Evolutionary conservation across 2,329 filamentous ascomycete species (phyloP).

Genomic region (Aspergillus sp.): DNA sequence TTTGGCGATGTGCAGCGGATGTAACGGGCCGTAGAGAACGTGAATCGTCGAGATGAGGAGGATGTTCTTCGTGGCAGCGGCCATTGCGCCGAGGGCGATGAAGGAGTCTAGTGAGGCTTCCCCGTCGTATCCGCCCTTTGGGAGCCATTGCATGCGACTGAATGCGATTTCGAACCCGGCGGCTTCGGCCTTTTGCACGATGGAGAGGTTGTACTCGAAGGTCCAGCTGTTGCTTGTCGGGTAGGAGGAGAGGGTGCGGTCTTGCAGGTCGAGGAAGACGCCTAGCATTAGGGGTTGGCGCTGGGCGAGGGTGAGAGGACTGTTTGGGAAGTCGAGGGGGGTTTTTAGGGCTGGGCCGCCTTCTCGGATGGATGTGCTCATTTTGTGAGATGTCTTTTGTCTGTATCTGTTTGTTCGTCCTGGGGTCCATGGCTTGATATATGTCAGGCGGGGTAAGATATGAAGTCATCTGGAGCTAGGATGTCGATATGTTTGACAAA

Average conservation of each 20-base stretch:
- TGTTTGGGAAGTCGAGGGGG: neutral
- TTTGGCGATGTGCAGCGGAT: no score
- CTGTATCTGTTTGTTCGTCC: no score
- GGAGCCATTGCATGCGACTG: no score
- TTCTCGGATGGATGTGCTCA: no score
- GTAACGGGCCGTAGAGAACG: neutral
- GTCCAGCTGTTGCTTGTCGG: neutral
- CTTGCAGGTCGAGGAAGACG: neutral
- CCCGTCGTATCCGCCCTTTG: neutral
- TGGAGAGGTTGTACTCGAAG: neutral
- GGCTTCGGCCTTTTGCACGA: neutral
- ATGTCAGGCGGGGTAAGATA: no score
- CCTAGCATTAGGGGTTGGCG: neutral
- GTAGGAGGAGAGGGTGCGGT: neutral
- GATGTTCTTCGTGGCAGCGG: neutral
- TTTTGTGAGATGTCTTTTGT: no score
- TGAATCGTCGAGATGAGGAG: neutral
- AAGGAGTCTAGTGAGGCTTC: neutral
- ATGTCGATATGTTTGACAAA: no score
- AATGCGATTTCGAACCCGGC: neutral
- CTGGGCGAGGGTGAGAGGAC: neutral
- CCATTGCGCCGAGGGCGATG: neutral
- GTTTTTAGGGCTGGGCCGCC: no score
- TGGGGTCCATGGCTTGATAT: no score
- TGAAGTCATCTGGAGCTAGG: no score